These are phyloP conservation scores for Saccharomycopsis sp. DNA, from an alignment of 805 yeast genomes.

Conservation along the genomic window DNA sequence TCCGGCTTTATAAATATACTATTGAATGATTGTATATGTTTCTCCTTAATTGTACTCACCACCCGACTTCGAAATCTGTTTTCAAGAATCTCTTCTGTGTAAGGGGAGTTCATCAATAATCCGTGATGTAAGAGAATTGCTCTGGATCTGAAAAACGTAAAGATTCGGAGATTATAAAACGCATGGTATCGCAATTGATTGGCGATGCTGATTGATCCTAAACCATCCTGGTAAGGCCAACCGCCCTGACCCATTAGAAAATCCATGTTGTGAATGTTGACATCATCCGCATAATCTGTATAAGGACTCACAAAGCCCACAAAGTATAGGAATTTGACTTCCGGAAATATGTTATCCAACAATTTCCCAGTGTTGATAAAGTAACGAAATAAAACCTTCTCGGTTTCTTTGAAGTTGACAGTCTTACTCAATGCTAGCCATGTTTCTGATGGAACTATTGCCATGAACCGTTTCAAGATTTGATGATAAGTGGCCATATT, in stretches of 20 bases:
- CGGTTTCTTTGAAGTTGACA: conserved; percentile 2
- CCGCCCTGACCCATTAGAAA: too few species aligned
- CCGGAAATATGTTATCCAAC: conserved; percentile 15
- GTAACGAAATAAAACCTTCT: conserved; percentile 12
- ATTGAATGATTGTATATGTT: conserved; percentile 8
- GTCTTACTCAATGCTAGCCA: not conserved
- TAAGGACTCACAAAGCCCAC: conserved; percentile 13
- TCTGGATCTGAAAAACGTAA: conserved; percentile 12
- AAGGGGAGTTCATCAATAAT: conserved; percentile 6
- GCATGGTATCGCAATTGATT: conserved; percentile 5
- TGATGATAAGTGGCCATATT: conserved; percentile 1
- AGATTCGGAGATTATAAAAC: conserved; percentile 7
- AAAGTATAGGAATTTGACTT: conserved; percentile 10
- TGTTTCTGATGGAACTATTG: conserved; percentile 11
- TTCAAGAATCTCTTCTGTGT: not conserved
- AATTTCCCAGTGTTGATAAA: conserved; percentile 9
- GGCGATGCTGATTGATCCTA: not conserved
- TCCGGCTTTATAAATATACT: conserved; percentile 8
- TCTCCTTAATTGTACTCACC: conserved; percentile 6
- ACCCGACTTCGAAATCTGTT: conserved; percentile 6
- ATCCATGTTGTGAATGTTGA: conserved; percentile 3
- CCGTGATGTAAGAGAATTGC: conserved; percentile 13
- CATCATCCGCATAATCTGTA: conserved; percentile 9
- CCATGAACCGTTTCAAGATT: conserved; percentile 1
- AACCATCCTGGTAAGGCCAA: not conserved